These are phyloP conservation scores for Drechslera avenae DNA, from an alignment of 2,329 filamentous ascomycete species.

Conservation along the genomic window DNA sequence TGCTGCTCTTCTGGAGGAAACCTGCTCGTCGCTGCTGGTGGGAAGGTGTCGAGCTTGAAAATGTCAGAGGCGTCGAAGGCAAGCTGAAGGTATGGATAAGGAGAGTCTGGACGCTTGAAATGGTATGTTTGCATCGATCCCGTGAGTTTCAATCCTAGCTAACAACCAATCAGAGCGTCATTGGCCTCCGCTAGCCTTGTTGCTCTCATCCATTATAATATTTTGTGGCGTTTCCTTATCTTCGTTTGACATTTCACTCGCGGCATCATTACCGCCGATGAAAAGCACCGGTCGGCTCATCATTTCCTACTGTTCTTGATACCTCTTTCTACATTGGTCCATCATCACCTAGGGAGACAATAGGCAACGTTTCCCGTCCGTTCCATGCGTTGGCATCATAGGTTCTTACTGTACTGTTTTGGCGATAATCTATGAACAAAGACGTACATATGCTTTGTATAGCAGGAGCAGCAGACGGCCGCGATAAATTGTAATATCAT, in stretches of 20 bases:
- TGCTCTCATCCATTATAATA: constrained; percentile 22
- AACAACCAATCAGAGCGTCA: constrained; percentile 68
- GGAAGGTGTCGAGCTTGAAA: constrained; percentile 91
- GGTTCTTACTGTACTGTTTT: constrained; percentile 15
- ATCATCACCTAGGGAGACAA: constrained; percentile 11
- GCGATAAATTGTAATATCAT: constrained; percentile 24
- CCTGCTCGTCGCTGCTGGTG: constrained; percentile 97
- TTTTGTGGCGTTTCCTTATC: constrained; percentile 15
- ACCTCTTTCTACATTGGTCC: constrained; percentile 26
- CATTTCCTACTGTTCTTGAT: constrained; percentile 31
- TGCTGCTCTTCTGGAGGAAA: constrained; percentile 97
- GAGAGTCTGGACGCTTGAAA: constrained; percentile 97
- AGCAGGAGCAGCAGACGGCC: constrained; percentile 11
- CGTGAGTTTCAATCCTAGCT: constrained; percentile 7
- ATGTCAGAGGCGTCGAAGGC: constrained; percentile 88
- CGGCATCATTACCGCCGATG: constrained; percentile 14
- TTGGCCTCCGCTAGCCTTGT: constrained; percentile 70
- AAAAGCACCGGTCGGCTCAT: constrained; percentile 18
- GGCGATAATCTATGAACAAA: constrained; percentile 8
- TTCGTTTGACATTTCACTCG: constrained; percentile 9
- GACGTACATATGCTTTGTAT: constrained; percentile 24
- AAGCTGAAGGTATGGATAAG: constrained; percentile 98
- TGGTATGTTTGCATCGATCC: constrained; percentile 58
- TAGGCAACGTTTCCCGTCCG: constrained; percentile 32
- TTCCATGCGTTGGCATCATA: constrained; percentile 23